Evolutionary conservation across 2,329 filamentous ascomycete genomes (phyloP), one percentile per base, ranked within the genome.

Genomic region (Diaporthe aspalathi): DNA sequence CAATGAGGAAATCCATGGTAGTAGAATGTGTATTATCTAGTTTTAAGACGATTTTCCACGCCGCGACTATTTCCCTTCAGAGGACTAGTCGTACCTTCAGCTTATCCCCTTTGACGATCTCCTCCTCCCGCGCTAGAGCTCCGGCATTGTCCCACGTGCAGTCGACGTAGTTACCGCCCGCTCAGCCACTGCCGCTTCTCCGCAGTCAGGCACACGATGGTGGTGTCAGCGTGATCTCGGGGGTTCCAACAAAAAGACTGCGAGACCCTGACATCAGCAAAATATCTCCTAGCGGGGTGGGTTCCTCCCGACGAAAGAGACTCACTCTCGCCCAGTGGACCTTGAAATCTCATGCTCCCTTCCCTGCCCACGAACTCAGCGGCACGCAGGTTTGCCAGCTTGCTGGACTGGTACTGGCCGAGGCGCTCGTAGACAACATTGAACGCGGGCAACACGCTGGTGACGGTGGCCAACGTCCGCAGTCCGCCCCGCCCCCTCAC

Each of bases 381-480:
- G 57, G 88, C 79, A 12, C 84, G 78, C 35, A 84, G 63, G 16
- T 84, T 76, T 1, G 83, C 86, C 4, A 87, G 74, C 75, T 88
- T 88, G 5, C 78, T 79, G 2, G 77, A 79, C 69, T 81, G 79
- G 73, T 88, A 89, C 0, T 78, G 78, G 73, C 81, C 83, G 24
- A 77, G 47, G 8, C 77, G 77, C 0, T 77, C 76, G 1, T 24
- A 67, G 5, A 77, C 67, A 22, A 78, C 20, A 67, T 80, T 80
- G 12, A 79, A 81, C 0, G 80, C 85, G 14, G n/a, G n/a, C n/a
- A n/a, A n/a, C n/a, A 84, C 79, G 65, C 82, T 84, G 49, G 76
- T 77, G 27, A 86, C 77, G 56, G 83, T 84, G 40, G 86, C 75
- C 47, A 88, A 80, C 0, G 81, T 82, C 74, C 81, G 82, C 43